These are phyloP conservation scores for Talaromyces sp. DNA, from an alignment of 2,329 filamentous ascomycete species.

Conservation along the genomic window DNA sequence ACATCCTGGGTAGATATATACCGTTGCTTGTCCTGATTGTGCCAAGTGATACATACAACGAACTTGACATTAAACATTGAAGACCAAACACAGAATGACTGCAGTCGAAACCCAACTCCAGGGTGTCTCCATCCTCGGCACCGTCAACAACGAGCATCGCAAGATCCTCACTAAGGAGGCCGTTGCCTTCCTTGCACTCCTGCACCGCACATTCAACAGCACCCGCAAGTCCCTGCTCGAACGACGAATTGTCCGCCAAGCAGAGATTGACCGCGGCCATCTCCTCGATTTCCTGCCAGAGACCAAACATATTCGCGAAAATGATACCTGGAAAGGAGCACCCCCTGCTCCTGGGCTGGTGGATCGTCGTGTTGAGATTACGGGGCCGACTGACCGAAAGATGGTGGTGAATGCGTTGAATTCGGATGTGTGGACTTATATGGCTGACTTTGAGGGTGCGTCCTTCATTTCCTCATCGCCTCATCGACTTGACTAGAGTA, in stretches of 20 bases:
- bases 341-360: conserved; percentile 86
- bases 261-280: conserved; percentile 84
- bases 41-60: no score
- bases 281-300: conserved; percentile 93
- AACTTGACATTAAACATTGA: background rate
- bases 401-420: conserved; percentile 99
- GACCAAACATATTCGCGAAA: conserved; percentile 91
- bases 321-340: conserved; percentile 89
- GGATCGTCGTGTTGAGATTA: conserved; percentile 94
- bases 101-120: conserved; percentile 73
- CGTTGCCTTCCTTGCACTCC: conserved; percentile 83
- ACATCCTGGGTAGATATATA: background rate
- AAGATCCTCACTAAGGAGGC: conserved; percentile 92
- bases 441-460: conserved; percentile 97
- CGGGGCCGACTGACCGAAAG: conserved; percentile 93
- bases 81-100: conserved; percentile 51
- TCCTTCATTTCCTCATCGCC: no score
- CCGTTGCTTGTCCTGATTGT: background rate
- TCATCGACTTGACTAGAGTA: background rate
- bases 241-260: conserved; percentile 79
- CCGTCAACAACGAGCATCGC: conserved; percentile 71
- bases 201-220: conserved; percentile 90
- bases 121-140: conserved; percentile 81
- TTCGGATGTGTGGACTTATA: conserved; percentile 95
- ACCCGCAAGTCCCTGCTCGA: conserved; percentile 86